phyloP scores from a whole-genome alignment of 177 flowering plant species.

The Vitis hybrid region DNA sequence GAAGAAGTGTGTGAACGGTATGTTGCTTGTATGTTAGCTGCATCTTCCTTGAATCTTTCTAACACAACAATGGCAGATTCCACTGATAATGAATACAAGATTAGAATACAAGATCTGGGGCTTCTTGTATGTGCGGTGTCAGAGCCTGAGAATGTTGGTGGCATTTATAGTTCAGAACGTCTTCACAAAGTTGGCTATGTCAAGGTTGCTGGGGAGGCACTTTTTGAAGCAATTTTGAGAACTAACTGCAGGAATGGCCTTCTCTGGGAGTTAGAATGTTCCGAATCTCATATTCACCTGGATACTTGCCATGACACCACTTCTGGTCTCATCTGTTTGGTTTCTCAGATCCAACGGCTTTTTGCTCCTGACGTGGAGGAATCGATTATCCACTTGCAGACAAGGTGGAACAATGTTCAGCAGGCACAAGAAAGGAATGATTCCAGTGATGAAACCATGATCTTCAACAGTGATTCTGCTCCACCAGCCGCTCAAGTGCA shows the following conservation, averaged over 20 bases:
- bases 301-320: conserved; percentile 91
- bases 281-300: conserved; percentile 62
- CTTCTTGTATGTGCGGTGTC: conserved; percentile 63
- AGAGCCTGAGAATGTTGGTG: conserved; percentile 26
- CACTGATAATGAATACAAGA: conserved; percentile 47
- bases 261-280: conserved; percentile 76
- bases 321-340: conserved; percentile 64
- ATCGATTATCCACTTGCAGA: conserved; percentile 77
- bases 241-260: conserved; percentile 56
- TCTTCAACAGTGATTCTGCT: conserved; percentile 16
- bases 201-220: conserved; percentile 87
- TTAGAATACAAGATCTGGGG: conserved; percentile 80
- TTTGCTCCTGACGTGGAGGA: conserved; percentile 93
- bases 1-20: conserved; percentile 32
- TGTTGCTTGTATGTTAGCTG: conserved; percentile 78
- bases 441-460: conserved; percentile 20
- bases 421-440: conserved; percentile 34
- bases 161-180: conserved; percentile 50
- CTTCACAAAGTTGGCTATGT: conserved; percentile 71
- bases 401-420: conserved; percentile 76
- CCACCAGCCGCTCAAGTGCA: conserved; percentile 27
- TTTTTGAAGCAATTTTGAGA: conserved; percentile 65
- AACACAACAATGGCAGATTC: conserved; percentile 33
- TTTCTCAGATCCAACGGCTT: conserved; percentile 79
- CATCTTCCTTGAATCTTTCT: conserved; percentile 65